Conservation (phyloP, 768 basidiomycete genomes). For the Xerocomellus chrysenteron region DNA sequence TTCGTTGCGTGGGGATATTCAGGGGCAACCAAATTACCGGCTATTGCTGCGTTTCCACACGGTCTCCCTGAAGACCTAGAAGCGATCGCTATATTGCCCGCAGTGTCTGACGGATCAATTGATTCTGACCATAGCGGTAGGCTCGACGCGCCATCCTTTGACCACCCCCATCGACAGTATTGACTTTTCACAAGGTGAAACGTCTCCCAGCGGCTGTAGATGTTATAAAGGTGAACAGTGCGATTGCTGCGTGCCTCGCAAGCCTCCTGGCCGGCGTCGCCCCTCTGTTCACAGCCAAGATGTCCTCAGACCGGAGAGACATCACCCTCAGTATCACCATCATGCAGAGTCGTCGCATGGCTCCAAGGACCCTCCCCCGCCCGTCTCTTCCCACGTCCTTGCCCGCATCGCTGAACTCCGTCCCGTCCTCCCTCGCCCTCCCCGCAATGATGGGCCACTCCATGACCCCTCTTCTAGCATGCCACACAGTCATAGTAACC, state of each 20-base stretch:
- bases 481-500: constrained; percentile 41
- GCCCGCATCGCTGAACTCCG: constrained; percentile 65
- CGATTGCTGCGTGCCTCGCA: constrained; percentile 56
- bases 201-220: constrained; percentile 47
- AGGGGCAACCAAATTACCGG: constrained; percentile 62
- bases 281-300: constrained; percentile 29
- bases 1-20: constrained; percentile 32
- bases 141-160: constrained; percentile 49
- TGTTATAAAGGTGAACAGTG: constrained; percentile 48
- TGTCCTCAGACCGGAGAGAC: constrained; percentile 30
- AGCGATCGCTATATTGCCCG: constrained; percentile 41
- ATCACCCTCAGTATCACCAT: constrained; percentile 14
- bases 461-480: constrained; percentile 49
- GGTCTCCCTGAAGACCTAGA: constrained; percentile 72
- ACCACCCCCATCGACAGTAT: constrained; percentile 38
- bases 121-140: constrained; percentile 69
- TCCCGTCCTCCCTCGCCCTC: constrained; percentile 67
- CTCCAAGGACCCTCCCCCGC: constrained; percentile 16
- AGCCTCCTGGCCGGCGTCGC: constrained; percentile 38
- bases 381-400: constrained; percentile 48
- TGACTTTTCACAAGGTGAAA: constrained; percentile 48
- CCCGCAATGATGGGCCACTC: constrained; percentile 37
- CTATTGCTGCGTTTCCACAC: constrained; percentile 76
- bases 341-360: constrained; percentile 17
- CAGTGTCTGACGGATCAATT: constrained; percentile 48